Evolutionary conservation across 345 rosid species (phyloP).

Genomic region (Gossypium herbaceum): DNA sequence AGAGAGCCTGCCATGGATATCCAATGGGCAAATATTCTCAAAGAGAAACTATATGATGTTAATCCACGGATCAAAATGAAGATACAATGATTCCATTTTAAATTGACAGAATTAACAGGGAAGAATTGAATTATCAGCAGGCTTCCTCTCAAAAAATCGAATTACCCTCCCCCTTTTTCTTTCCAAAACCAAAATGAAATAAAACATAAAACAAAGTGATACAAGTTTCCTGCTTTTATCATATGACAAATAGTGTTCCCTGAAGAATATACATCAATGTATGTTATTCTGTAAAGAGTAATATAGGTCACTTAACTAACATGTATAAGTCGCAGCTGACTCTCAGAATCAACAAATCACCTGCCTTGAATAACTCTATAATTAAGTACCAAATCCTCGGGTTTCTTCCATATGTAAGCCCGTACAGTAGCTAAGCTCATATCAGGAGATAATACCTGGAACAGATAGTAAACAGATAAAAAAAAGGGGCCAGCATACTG

Average conservation of each 20-base stretch:
- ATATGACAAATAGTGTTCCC: background rate
- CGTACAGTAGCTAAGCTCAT: constrained; percentile 97
- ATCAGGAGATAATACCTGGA: constrained; percentile 87
- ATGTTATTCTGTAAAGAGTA: background rate
- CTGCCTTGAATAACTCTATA: constrained; percentile 74
- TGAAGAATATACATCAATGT: background rate
- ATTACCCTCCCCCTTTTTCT: background rate
- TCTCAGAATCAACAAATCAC: constrained; percentile 34
- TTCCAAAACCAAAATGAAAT: background rate
- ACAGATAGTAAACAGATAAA: constrained; percentile 5
- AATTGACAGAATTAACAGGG: background rate
- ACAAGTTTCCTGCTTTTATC: background rate
- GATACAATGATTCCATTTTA: background rate
- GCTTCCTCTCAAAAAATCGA: background rate
- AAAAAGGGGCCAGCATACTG: background rate
- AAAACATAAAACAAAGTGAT: background rate
- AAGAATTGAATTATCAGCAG: background rate
- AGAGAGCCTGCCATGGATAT: background rate
- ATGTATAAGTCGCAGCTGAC: constrained; percentile 19
- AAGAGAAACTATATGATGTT: background rate
- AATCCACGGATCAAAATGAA: background rate
- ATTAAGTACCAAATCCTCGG: constrained; percentile 88
- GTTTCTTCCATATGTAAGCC: constrained; percentile 93
- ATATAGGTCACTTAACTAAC: background rate
- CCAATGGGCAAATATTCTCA: background rate